Evolutionary conservation across 192 early-diverging fungal genomes (phyloP).

Genomic region (Gamsiella multidivaricata): DNA sequence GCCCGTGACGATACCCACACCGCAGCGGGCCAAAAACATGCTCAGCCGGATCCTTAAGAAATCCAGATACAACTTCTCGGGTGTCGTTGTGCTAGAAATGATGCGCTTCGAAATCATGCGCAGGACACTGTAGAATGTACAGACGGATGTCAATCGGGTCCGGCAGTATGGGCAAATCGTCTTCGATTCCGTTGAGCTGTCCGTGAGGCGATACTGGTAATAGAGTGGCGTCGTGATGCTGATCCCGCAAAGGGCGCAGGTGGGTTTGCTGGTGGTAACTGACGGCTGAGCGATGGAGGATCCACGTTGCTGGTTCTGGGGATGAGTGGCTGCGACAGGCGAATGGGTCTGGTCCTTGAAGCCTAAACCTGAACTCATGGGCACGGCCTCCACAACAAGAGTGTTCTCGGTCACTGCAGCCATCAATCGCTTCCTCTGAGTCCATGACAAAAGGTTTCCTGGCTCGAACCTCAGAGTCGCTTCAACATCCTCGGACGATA

Average conservation of each 20-base stretch:
- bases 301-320: constrained; percentile 4
- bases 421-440: constrained; percentile 50
- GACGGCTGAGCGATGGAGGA: background rate
- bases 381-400: constrained; percentile 44
- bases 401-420: constrained; percentile 50
- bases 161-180: constrained; percentile 50
- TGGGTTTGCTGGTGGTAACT: constrained; percentile 2
- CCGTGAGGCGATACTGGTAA: constrained; percentile 50
- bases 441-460: constrained; percentile 48
- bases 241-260: constrained; percentile 48
- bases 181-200: constrained; percentile 34
- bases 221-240: constrained; percentile 32
- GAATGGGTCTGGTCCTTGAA: constrained; percentile 12
- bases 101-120: constrained; percentile 54
- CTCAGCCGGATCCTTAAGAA: constrained; percentile 48
- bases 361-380: background rate
- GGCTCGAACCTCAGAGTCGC: constrained; percentile 49
- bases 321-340: background rate
- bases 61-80: constrained; percentile 50
- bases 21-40: constrained; percentile 56
- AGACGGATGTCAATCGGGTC: constrained; percentile 47
- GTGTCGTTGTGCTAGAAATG: constrained; percentile 38
- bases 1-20: constrained; percentile 49
- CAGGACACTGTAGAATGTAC: constrained; percentile 50
- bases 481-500: constrained; percentile 52